A percentile compares a stretch with the other conserved stretches of the same genome.
phyloP scores from a whole-genome alignment of 2,329 filamentous ascomycete species.

The Coniosporium tulheliwenetii region DNA sequence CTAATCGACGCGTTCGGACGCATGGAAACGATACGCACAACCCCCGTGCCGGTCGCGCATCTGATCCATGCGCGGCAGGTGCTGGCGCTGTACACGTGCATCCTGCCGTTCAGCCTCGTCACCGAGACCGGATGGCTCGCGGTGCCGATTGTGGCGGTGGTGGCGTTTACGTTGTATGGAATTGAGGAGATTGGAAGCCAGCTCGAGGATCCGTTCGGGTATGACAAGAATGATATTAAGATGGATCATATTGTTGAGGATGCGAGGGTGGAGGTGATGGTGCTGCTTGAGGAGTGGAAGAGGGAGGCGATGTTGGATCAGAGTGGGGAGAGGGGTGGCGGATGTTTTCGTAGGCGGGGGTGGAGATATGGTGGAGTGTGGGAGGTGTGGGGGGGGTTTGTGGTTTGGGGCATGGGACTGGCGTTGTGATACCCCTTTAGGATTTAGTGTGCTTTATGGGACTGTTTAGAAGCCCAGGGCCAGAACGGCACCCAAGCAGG shows the following conservation, averaged over 20 bases:
- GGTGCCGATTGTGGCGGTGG: slow-evolving; percentile 40
- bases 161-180: slow-evolving; percentile 48
- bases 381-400: too few species aligned
- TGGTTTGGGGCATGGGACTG: too few species aligned
- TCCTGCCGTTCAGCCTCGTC: slow-evolving; percentile 48
- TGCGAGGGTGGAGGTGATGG: slow-evolving; percentile 39
- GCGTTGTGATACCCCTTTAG: too few species aligned
- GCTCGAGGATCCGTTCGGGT: slow-evolving; percentile 51
- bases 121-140: slow-evolving; percentile 48
- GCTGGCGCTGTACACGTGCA: slow-evolving; percentile 41
- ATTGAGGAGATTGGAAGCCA: slow-evolving; percentile 49
- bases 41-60: slow-evolving; percentile 48
- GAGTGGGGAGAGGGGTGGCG: not conserved
- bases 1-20: slow-evolving; percentile 43
- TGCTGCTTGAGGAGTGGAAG: slow-evolving; percentile 43
- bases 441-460: too few species aligned
- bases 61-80: slow-evolving; percentile 51
- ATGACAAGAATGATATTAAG: slow-evolving; percentile 51
- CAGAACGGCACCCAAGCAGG: too few species aligned
- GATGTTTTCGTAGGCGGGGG: too few species aligned
- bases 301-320: slow-evolving; percentile 10
- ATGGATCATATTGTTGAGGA: slow-evolving; percentile 52
- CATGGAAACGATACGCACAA: slow-evolving; percentile 52
- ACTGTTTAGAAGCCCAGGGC: too few species aligned
- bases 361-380: too few species aligned